Evolutionary conservation across 202 grass and related monocot genomes (phyloP).

Genomic region (Eragrostis tef): DNA sequence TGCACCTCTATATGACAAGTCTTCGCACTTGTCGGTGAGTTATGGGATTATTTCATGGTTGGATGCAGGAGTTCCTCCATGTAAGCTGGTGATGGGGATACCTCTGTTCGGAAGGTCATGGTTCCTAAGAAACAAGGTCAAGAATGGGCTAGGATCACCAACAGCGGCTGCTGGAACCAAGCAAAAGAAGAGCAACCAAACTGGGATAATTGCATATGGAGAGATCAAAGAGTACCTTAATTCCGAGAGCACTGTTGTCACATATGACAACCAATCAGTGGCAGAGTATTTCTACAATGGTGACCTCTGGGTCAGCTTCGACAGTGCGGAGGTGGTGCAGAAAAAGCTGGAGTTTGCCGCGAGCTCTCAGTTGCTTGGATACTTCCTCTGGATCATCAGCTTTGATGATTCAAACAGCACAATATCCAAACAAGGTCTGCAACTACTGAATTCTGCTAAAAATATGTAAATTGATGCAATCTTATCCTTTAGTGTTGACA

Average conservation of each 20-base stretch:
- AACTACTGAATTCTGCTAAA: not conserved
- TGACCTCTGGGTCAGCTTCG: slow-evolving; percentile 73
- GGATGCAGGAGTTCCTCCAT: slow-evolving; percentile 70
- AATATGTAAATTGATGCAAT: slow-evolving; percentile 1
- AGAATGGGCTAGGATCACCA: slow-evolving; percentile 60
- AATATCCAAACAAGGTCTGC: slow-evolving; percentile 64
- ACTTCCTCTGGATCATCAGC: slow-evolving; percentile 74
- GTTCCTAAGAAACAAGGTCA: slow-evolving; percentile 76
- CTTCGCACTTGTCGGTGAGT: slow-evolving; percentile 72
- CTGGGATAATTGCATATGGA: slow-evolving; percentile 62
- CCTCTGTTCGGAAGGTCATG: slow-evolving; percentile 73
- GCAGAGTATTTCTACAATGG: slow-evolving; percentile 60
- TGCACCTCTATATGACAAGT: slow-evolving; percentile 64
- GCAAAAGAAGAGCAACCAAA: slow-evolving; percentile 75
- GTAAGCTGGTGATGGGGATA: slow-evolving; percentile 72
- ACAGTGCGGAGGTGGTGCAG: slow-evolving; percentile 53
- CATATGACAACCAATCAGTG: slow-evolving; percentile 58
- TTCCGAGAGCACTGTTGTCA: slow-evolving; percentile 20
- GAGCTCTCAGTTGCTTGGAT: slow-evolving; percentile 63
- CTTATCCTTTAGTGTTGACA: not conserved
- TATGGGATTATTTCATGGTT: slow-evolving; percentile 77
- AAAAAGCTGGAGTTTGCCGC: slow-evolving; percentile 62
- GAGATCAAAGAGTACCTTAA: slow-evolving; percentile 60
- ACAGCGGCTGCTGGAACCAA: slow-evolving; percentile 63
- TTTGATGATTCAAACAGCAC: slow-evolving; percentile 65